A percentile compares a stretch with the other conserved stretches of the same genome.
phyloP scores from a whole-genome alignment of 2,329 filamentous ascomycete species.

The Xenosphaeropsis pyriputrescens region DNA sequence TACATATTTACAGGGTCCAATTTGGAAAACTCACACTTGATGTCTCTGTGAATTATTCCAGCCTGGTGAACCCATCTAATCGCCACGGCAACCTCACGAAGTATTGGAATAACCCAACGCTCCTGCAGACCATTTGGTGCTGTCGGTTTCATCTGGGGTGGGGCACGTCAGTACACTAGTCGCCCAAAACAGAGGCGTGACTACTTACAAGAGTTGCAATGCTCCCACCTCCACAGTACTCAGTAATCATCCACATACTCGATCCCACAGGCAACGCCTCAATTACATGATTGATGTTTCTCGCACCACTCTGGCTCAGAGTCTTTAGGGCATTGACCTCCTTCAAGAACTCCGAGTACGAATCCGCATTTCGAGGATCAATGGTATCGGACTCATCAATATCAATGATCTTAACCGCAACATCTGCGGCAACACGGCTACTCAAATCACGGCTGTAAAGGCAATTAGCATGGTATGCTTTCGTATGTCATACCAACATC shows the following conservation, averaged over 20 bases:
- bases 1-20: no score
- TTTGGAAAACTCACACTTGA: slow-evolving; percentile 37
- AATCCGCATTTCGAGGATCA: slow-evolving; percentile 49
- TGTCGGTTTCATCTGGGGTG: slow-evolving; percentile 42
- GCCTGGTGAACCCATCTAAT: slow-evolving; percentile 53
- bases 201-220: slow-evolving; percentile 49
- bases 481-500: no score
- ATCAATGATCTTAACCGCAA: slow-evolving; percentile 73
- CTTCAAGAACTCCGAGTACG: slow-evolving; percentile 55
- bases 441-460: no score
- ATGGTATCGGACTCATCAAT: slow-evolving; percentile 63
- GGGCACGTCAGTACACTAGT: no score
- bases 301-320: slow-evolving; percentile 58
- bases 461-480: no score
- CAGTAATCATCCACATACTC: slow-evolving; percentile 77
- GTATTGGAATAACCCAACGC: slow-evolving; percentile 54
- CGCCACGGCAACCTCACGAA: slow-evolving; percentile 51
- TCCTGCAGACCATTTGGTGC: slow-evolving; percentile 50
- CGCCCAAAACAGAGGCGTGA: slow-evolving; percentile 20
- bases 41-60: slow-evolving; percentile 56
- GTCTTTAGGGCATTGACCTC: slow-evolving; percentile 57
- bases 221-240: slow-evolving; percentile 76
- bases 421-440: slow-evolving; percentile 25
- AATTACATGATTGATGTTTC: slow-evolving; percentile 70
- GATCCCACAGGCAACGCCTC: slow-evolving; percentile 65